A percentile compares a stretch with the other conserved stretches of the same genome.
Conservation (phyloP, 2,329 filamentous ascomycete species). For the Diaporthe eres region DNA sequence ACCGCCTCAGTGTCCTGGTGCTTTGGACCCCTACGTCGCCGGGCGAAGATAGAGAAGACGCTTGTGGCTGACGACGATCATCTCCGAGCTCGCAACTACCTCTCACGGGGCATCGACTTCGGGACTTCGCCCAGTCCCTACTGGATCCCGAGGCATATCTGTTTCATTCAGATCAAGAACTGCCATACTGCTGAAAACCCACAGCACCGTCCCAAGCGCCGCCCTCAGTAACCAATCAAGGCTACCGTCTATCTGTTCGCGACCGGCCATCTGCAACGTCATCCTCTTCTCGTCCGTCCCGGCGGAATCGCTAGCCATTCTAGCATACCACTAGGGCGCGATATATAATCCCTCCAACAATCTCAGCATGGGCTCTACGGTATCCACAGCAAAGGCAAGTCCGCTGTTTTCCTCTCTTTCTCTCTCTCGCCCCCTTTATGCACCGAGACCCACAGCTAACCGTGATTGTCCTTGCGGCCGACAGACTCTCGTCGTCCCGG, state of each 20-base stretch:
- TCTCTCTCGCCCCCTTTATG: neutral
- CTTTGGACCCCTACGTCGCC: neutral
- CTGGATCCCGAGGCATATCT: neutral
- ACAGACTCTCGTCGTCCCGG: slow-evolving; percentile 79
- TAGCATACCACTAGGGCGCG: slow-evolving; percentile 6
- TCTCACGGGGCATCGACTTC: slow-evolving; percentile 1
- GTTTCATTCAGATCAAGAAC: neutral
- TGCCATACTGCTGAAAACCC: neutral
- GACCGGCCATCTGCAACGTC: slow-evolving; percentile 16
- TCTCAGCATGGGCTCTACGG: slow-evolving; percentile 52
- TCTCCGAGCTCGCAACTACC: slow-evolving; percentile 1
- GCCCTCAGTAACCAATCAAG: neutral
- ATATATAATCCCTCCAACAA: neutral
- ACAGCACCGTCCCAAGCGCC: neutral
- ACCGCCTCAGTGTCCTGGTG: neutral
- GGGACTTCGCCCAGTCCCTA: neutral
- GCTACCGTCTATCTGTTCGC: slow-evolving; percentile 1
- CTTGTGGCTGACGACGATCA: slow-evolving; percentile 34
- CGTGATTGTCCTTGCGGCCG: slow-evolving; percentile 21
- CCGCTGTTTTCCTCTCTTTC: neutral
- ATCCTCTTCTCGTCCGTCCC: slow-evolving; percentile 7
- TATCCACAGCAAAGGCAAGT: slow-evolving; percentile 47
- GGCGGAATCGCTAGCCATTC: slow-evolving; percentile 19
- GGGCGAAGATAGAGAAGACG: neutral
- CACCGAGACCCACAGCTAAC: neutral